Conservation (phyloP, 1,284 basidiomycete species). For the Ceratorhiza oryzae-sativae region DNA sequence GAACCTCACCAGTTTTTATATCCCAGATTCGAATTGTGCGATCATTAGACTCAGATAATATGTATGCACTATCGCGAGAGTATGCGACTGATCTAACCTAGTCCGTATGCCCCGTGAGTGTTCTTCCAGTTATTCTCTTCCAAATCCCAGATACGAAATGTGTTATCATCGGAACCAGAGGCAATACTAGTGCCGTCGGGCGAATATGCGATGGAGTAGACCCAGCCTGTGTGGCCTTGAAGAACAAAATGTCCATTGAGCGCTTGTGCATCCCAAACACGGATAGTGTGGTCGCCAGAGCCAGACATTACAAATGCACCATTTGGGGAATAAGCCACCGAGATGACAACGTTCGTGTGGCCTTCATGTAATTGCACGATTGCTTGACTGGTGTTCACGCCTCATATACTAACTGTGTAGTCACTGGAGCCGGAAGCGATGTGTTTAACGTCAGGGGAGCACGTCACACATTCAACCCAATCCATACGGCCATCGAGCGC, state of each 20-base stretch:
- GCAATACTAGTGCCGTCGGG: neutral
- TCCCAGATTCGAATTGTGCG: slow-evolving; percentile 26
- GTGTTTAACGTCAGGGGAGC: slow-evolving; percentile 19
- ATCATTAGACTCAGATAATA: slow-evolving; percentile 32
- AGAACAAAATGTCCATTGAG: neutral
- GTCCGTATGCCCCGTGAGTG: slow-evolving; percentile 31
- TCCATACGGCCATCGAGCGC: neutral
- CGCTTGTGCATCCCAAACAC: slow-evolving; percentile 35
- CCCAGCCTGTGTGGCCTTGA: neutral
- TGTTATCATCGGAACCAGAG: neutral
- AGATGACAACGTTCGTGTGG: neutral
- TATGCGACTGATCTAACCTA: neutral
- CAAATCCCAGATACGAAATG: slow-evolving; percentile 1
- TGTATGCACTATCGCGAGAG: slow-evolving; percentile 25
- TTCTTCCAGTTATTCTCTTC: no score
- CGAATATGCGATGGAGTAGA: neutral
- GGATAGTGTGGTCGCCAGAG: slow-evolving; percentile 26
- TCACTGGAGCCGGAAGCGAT: slow-evolving; percentile 33
- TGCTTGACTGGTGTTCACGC: slow-evolving; percentile 47
- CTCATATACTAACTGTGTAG: slow-evolving; percentile 48
- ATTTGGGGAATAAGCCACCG: slow-evolving; percentile 30
- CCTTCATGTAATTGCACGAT: neutral
- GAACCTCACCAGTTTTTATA: neutral
- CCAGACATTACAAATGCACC: neutral
- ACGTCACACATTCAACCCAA: neutral